Evolutionary conservation across 208 protist genomes (phyloP).

Genomic region (Trypanosoma theileri): DNA sequence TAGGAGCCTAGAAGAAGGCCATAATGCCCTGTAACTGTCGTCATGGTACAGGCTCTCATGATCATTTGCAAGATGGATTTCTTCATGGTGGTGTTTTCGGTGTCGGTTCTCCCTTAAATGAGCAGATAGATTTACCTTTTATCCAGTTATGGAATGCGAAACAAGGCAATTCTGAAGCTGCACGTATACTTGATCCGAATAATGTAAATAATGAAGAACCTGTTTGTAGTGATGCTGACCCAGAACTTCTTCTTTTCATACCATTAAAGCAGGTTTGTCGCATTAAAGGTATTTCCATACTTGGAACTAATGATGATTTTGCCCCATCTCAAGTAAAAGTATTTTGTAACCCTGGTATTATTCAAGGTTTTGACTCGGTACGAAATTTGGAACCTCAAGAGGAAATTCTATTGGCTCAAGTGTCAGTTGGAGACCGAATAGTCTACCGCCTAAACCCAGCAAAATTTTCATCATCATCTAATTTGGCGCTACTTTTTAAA

Average conservation of each 20-base stretch:
- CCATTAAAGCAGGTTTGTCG: constrained; percentile 64
- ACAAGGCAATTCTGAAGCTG: constrained; percentile 42
- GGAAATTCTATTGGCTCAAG: constrained; percentile 66
- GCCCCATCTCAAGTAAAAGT: constrained; percentile 73
- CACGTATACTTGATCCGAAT: constrained; percentile 55
- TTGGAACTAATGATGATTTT: constrained; percentile 50
- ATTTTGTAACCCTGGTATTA: constrained; percentile 64
- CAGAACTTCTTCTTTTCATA: constrained; percentile 71
- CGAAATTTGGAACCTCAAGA: constrained; percentile 68
- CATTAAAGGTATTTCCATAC: constrained; percentile 65
- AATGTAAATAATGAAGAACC: constrained; percentile 53
- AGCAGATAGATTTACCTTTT: constrained; percentile 47
- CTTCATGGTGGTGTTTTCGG: constrained; percentile 67
- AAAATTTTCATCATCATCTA: constrained; percentile 62
- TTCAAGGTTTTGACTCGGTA: constrained; percentile 81
- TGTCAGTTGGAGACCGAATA: constrained; percentile 57
- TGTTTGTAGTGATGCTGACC: constrained; percentile 79
- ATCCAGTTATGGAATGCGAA: constrained; percentile 78
- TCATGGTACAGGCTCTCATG: constrained; percentile 65
- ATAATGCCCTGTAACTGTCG: constrained; percentile 87
- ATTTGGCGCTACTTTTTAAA: constrained; percentile 70
- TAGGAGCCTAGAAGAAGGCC: not conserved
- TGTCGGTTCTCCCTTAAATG: constrained; percentile 63
- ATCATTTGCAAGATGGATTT: constrained; percentile 73
- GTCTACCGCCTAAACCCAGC: constrained; percentile 73